These are phyloP conservation scores for Arthrinium phaeospermum DNA, from an alignment of 2,329 filamentous ascomycete genomes.

Conservation along the genomic window DNA sequence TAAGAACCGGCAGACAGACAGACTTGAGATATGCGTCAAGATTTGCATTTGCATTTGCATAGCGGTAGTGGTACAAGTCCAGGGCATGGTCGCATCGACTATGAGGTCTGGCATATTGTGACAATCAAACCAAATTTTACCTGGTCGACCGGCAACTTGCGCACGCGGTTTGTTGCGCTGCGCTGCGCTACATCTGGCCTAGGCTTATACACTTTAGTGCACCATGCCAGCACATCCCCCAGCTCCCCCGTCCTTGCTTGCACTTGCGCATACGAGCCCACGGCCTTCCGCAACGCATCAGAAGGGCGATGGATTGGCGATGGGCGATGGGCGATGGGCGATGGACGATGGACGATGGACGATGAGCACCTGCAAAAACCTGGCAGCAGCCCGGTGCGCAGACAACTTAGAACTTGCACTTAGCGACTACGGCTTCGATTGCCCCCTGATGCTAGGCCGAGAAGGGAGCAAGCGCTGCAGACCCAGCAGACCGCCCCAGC, in stretches of 20 bases:
- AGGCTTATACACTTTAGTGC: background rate
- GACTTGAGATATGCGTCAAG: too few species aligned
- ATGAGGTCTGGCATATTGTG: conserved; percentile 5
- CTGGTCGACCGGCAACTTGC: background rate
- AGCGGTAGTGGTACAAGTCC: background rate
- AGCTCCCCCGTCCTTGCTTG: background rate
- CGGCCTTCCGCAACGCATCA: background rate
- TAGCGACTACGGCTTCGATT: background rate
- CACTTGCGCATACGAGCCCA: conserved; percentile 9
- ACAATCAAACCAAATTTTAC: background rate
- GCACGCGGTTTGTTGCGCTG: background rate
- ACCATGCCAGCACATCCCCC: background rate
- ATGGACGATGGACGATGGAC: background rate
- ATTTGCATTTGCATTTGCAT: background rate
- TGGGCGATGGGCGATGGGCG: too few species aligned
- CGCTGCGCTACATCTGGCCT: background rate
- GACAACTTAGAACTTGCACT: background rate
- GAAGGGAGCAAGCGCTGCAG: background rate
- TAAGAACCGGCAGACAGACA: background rate
- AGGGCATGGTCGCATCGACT: background rate
- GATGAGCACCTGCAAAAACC: background rate
- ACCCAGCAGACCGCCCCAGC: background rate
- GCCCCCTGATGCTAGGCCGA: background rate
- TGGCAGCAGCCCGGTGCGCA: background rate
- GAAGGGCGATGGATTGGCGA: background rate